These are phyloP conservation scores for Hypoxylon sp. DNA, from an alignment of 2,329 filamentous ascomycete species.

Conservation along the genomic window DNA sequence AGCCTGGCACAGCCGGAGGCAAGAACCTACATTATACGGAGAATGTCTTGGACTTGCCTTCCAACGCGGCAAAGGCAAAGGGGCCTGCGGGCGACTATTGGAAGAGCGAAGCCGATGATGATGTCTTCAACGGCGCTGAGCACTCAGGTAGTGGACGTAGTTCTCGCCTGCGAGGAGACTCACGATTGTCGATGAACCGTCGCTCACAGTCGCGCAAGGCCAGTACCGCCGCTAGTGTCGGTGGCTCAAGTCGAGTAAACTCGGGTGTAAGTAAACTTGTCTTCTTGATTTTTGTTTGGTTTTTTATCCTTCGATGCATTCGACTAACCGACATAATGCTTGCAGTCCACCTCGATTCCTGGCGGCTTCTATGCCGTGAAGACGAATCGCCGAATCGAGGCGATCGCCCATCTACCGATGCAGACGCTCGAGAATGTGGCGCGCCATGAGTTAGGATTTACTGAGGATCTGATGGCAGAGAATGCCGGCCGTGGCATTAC, in stretches of 20 bases:
- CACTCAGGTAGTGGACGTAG: slow-evolving; percentile 65
- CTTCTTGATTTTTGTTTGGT: slow-evolving; percentile 23
- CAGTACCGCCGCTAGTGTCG: slow-evolving; percentile 59
- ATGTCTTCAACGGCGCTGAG: slow-evolving; percentile 62
- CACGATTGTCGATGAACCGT: slow-evolving; percentile 64
- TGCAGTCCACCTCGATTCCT: slow-evolving; percentile 55
- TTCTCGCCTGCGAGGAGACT: slow-evolving; percentile 66
- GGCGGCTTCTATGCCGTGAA: slow-evolving; percentile 67
- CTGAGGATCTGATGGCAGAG: slow-evolving; percentile 91
- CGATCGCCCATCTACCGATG: slow-evolving; percentile 84
- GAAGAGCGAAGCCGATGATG: slow-evolving; percentile 81
- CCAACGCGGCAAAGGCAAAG: slow-evolving; percentile 56
- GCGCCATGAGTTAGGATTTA: slow-evolving; percentile 86
- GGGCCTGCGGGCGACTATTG: slow-evolving; percentile 69
- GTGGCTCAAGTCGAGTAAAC: slow-evolving; percentile 64
- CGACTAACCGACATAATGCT: slow-evolving; percentile 33
- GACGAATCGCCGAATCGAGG: slow-evolving; percentile 71
- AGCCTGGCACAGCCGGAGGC: slow-evolving; percentile 80
- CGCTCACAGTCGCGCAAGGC: slow-evolving; percentile 72
- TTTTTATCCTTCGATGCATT: slow-evolving; percentile 24
- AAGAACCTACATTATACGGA: slow-evolving; percentile 94
- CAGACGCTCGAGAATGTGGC: slow-evolving; percentile 93
- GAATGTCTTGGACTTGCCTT: slow-evolving; percentile 82
- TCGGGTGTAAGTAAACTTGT: slow-evolving; percentile 58
- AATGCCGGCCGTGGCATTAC: slow-evolving; percentile 92